Evolutionary conservation across 2,329 filamentous ascomycete species (phyloP), one percentile per base, ranked within the genome.

Genomic region (Xylariaceae sp.): DNA sequence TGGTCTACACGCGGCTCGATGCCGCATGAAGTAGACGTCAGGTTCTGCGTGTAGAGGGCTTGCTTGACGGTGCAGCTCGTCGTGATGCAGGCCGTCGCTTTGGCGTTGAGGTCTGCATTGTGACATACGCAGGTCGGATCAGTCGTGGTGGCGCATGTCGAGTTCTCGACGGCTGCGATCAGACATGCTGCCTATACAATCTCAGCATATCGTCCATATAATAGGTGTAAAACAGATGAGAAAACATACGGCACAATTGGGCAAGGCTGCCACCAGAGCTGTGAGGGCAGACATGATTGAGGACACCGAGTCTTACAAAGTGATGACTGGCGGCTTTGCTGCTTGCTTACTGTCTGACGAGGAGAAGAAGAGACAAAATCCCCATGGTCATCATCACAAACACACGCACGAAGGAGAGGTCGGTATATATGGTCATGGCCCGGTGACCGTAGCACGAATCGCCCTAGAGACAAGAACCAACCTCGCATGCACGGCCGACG

Each of bases 1-100:
- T 35, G 48, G 61, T 73, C 54, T n/a, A 50, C 52, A 51, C 8
- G 37, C 15, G 50, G 50, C 13, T 44, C 44, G 39, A 58, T 45
- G n/a, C 30, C 42, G 39, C 44, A 37, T 3, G 10, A 3, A 15
- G 34, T 52, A 4, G 45, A 51, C 3, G 57, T 55, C 18, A 52
- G 13, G 15, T 47, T 59, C n/a, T 45, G 42, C 62, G 66, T 57
- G 69, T 66, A 15, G 48, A 71, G 53, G 47, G 65, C 58, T 44
- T 71, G 66, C n/a, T 66, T 65, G 55, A 69, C 64, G 17, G 68
- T 66, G 56, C 69, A 71, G 54, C 59, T 67, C 18, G 59, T 30
- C 3, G 52, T 51, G 5, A 71, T 66, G n/a, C 69, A 71, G 30
- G 60, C 59, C 37, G 68, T 66, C 30, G 70, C 68, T 23, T 66